Evolutionary conservation across 768 basidiomycete species (phyloP), one percentile per base, ranked within the genome.

Genomic region (Kwoniella sp.): DNA sequence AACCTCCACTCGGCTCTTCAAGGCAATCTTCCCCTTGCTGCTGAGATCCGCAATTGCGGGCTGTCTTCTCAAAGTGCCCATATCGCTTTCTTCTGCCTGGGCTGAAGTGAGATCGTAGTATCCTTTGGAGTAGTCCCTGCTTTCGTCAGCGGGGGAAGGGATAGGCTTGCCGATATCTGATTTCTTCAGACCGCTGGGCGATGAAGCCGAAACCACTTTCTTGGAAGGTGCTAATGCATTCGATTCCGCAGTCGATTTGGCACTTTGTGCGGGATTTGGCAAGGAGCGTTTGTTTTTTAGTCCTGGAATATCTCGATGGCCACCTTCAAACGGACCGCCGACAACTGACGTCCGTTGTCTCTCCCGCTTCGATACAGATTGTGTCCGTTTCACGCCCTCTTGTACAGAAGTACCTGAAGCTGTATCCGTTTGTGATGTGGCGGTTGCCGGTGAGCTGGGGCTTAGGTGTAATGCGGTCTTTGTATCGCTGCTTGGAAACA

Each of bases 401-500:
- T 45, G 41, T 11, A 3, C 41, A 9, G 8, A 8, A 11, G 41
- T 3, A 3, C 20, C 20, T 13, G 34, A 37, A 45, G 41, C 20
- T 3, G 41, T 9, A 17, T n/a, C 11, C 15, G 41, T 2, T 38
- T 0, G 29, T 15, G 51, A 34, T 22, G 30, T 23, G n/a, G 37
- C 29, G 34, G 34, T 63, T 17, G 55, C 29, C 25, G 29, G n/a
- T 7, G 26, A 56, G 22, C 25, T 57, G 1, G 50, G 20, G 41
- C 20, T 20, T 8, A 68, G 65, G 29, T 70, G 61, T 9, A 52
- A 38, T 9, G 62, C 61, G 9, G 57, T 67, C 25, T 38, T 47
- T n/a, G 69, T 69, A 59, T 65, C 60, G n/a, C 30, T 47, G 23
- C 55, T 56, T 28, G 73, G 70, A 29, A 74, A 74, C 0, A 74